A percentile compares a stretch with the other conserved stretches of the same genome.
Evolutionary conservation across 2,329 filamentous ascomycete species (phyloP).

Genomic region (Paracamarosporium sp.): DNA sequence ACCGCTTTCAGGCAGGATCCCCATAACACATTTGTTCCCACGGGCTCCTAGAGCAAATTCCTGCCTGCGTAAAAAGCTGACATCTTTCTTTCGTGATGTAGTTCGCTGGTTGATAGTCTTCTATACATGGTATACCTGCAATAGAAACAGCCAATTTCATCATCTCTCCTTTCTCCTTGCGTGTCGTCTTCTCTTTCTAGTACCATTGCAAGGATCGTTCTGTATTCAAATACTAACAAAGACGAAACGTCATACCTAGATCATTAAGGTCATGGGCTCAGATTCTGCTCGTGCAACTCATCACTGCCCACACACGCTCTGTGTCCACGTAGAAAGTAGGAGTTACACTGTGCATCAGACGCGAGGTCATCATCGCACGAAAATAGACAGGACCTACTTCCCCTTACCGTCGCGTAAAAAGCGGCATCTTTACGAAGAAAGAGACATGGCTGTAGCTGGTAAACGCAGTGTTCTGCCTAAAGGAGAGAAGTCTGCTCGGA

Average conservation of each 20-base stretch:
- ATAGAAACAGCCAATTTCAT: too few species aligned
- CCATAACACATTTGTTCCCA: too few species aligned
- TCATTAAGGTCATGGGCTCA: conserved; percentile 14
- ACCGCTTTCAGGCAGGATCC: too few species aligned
- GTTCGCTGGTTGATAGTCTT: too few species aligned
- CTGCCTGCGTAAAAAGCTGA: too few species aligned
- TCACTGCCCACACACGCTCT: conserved; percentile 15
- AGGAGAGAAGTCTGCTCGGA: background rate
- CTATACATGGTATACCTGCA: background rate
- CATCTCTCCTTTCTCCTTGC: too few species aligned
- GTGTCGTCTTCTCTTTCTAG: too few species aligned
- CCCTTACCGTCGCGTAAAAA: conserved; percentile 9
- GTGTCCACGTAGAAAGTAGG: conserved; percentile 10
- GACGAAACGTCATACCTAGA: background rate
- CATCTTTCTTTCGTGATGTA: too few species aligned
- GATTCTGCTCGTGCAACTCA: conserved; percentile 15
- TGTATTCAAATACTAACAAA: background rate
- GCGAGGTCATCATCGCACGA: conserved; percentile 16
- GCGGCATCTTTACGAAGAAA: conserved; percentile 14
- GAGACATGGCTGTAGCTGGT: conserved; percentile 15
- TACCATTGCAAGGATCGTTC: background rate
- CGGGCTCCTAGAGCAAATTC: too few species aligned
- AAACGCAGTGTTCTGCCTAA: conserved; percentile 1
- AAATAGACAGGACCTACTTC: conserved; percentile 15
- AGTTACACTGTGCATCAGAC: conserved; percentile 16